These are phyloP conservation scores for Boletus rufocinnamomeus DNA, from an alignment of 768 basidiomycete species.

Conservation along the genomic window DNA sequence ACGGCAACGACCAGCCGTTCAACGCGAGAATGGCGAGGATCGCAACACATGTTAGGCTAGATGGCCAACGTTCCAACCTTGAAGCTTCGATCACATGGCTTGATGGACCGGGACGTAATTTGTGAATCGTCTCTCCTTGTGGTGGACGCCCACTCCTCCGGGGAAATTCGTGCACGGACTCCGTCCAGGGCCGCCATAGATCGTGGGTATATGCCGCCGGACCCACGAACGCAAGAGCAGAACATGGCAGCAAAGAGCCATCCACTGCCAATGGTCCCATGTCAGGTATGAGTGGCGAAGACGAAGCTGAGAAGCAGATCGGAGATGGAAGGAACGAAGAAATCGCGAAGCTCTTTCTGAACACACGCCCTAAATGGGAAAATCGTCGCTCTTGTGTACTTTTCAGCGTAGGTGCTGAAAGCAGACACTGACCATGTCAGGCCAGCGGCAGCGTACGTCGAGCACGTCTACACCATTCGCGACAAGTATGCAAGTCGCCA, in stretches of 20 bases:
- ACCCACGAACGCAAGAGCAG: neutral
- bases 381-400: neutral
- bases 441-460: neutral
- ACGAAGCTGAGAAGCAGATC: slow-evolving; percentile 28
- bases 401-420: too few relatives aligned
- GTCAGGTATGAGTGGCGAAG: slow-evolving; percentile 17
- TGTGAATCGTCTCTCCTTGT: neutral
- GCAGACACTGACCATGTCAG: neutral
- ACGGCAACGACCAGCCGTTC: neutral
- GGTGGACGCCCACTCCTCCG: neutral
- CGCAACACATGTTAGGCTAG: slow-evolving; percentile 2
- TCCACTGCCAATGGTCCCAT: slow-evolving; percentile 18
- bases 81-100: slow-evolving; percentile 17
- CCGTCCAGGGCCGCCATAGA: neutral
- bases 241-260: neutral
- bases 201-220: slow-evolving; percentile 10
- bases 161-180: neutral
- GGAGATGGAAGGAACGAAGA: slow-evolving; percentile 22
- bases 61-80: slow-evolving; percentile 1
- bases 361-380: slow-evolving; percentile 9
- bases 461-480: neutral
- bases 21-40: slow-evolving; percentile 8
- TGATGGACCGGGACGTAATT: slow-evolving; percentile 13
- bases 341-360: neutral
- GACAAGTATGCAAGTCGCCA: neutral